These are phyloP conservation scores for Metarhizium anisopliae DNA, from an alignment of 2,329 filamentous ascomycete genomes.

Conservation along the genomic window DNA sequence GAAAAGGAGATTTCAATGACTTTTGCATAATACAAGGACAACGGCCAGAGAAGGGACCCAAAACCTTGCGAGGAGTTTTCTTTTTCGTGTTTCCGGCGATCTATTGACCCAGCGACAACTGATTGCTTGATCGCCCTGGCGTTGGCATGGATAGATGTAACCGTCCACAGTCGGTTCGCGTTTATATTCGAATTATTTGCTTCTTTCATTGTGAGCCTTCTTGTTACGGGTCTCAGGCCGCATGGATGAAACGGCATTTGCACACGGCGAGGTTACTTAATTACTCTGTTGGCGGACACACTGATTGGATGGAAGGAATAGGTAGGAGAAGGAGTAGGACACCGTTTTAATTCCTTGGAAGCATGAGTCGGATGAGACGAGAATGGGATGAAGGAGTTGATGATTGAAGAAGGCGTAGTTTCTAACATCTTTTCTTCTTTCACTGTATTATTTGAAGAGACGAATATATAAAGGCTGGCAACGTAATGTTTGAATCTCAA, in stretches of 20 bases:
- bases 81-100: background rate
- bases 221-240: background rate
- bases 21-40: slow-evolving; percentile 49
- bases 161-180: background rate
- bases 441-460: background rate
- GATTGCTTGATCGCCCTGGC: background rate
- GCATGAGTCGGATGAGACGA: background rate
- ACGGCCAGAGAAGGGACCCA: background rate
- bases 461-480: too few relatives aligned
- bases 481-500: too few relatives aligned
- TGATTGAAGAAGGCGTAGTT: background rate
- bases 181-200: background rate
- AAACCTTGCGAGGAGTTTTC: background rate
- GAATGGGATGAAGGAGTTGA: background rate
- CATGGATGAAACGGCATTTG: background rate
- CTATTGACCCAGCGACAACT: background rate
- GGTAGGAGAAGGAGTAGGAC: background rate
- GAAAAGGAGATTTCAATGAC: slow-evolving; percentile 75
- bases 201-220: background rate
- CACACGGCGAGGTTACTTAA: background rate
- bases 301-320: background rate
- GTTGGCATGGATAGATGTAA: background rate
- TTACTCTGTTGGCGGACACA: background rate
- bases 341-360: background rate
- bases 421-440: background rate